Percentiles rank a stretch among this genome's conserved stretches.
Evolutionary conservation across 768 basidiomycete species (phyloP).

Genomic region (Paxillus involutus): DNA sequence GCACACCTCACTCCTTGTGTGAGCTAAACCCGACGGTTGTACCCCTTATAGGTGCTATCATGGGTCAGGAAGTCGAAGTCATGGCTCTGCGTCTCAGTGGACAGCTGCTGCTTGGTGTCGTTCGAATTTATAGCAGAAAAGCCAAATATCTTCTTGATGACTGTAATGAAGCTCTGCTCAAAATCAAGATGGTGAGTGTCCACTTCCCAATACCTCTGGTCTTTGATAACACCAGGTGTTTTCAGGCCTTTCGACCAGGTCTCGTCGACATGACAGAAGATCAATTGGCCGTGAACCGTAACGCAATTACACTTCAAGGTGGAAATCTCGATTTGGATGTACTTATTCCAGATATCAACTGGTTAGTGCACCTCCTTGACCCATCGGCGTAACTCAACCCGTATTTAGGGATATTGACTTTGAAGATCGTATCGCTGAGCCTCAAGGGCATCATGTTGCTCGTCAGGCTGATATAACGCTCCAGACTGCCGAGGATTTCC

Average conservation of each 20-base stretch:
- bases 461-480: slow-evolving; percentile 89
- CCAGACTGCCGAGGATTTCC: slow-evolving; percentile 70
- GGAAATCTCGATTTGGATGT: slow-evolving; percentile 80
- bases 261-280: slow-evolving; percentile 96
- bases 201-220: not conserved
- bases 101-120: slow-evolving; percentile 93
- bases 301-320: slow-evolving; percentile 83
- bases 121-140: slow-evolving; percentile 96
- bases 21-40: not conserved
- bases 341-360: slow-evolving; percentile 76
- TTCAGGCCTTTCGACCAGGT: slow-evolving; percentile 92
- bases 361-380: slow-evolving; percentile 42
- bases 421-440: slow-evolving; percentile 58
- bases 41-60: slow-evolving; percentile 70
- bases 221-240: not conserved
- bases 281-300: slow-evolving; percentile 82
- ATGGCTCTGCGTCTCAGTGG: slow-evolving; percentile 98
- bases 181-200: slow-evolving; percentile 83
- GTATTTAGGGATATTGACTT: slow-evolving; percentile 73
- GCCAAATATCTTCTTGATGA: slow-evolving; percentile 98
- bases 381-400: slow-evolving; percentile 8
- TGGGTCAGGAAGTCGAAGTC: slow-evolving; percentile 87
- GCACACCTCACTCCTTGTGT: not conserved
- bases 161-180: slow-evolving; percentile 93
- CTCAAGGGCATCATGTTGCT: slow-evolving; percentile 79